A percentile compares a stretch with the other conserved stretches of the same genome.
These are phyloP conservation scores for Hypoxylon sp. DNA, from an alignment of 2,329 filamentous ascomycete species.

Conservation along the genomic window DNA sequence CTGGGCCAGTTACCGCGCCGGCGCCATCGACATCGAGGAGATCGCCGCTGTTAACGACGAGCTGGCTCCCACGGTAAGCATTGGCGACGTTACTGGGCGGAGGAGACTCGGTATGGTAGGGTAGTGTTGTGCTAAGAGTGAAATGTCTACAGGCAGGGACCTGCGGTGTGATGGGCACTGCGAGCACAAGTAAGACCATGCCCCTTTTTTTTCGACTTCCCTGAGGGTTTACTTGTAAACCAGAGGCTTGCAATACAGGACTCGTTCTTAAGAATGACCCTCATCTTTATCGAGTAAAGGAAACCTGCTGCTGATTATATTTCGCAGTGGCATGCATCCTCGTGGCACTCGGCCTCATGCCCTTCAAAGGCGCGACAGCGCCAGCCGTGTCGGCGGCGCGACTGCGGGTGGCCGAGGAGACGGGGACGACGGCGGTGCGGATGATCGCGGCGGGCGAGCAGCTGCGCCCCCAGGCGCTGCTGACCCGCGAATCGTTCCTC, in stretches of 20 bases:
- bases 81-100: not conserved
- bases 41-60: conserved; percentile 76
- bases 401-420: conserved; percentile 81
- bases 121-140: conserved; percentile 10
- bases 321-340: conserved; percentile 75
- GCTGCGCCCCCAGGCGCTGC: conserved; percentile 72
- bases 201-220: not conserved
- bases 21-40: conserved; percentile 73
- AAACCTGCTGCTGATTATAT: not conserved
- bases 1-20: conserved; percentile 74
- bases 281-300: not conserved
- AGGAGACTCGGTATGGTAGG: not conserved
- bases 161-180: conserved; percentile 91
- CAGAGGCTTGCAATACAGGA: not conserved
- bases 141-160: conserved; percentile 65
- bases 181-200: conserved; percentile 70
- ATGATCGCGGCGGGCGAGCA: conserved; percentile 69
- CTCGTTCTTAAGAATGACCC: not conserved
- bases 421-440: conserved; percentile 72
- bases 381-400: conserved; percentile 81
- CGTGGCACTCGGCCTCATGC: conserved; percentile 81
- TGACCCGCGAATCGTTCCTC: conserved; percentile 79
- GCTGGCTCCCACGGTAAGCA: conserved; percentile 70
- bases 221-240: not conserved
- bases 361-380: conserved; percentile 79